phyloP scores from a whole-genome alignment of 2,329 filamentous ascomycete genomes.

The Fusarium denticulatum region DNA sequence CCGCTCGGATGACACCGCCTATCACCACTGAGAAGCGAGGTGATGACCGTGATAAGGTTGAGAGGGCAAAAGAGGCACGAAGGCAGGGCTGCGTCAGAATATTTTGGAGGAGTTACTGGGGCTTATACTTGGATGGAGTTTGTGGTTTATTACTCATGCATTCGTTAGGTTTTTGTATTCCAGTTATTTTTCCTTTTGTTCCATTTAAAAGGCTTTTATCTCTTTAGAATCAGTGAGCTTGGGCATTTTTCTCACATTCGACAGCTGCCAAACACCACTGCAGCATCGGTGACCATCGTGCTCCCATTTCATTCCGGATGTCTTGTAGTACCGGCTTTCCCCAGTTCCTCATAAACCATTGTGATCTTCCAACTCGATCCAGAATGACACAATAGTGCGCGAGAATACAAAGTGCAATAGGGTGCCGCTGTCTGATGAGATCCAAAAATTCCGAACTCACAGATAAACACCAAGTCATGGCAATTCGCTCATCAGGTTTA shows the following conservation, averaged over 20 bases:
- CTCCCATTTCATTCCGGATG: slow-evolving; percentile 4
- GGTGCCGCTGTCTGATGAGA: slow-evolving; percentile 22
- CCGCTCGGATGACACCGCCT: not conserved
- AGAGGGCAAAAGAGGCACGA: not conserved
- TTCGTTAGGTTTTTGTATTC: not conserved
- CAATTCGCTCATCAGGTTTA: slow-evolving; percentile 5
- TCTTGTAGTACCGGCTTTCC: slow-evolving; percentile 12
- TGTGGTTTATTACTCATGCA: not conserved
- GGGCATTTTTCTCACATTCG: not conserved
- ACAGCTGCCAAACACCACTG: slow-evolving; percentile 27
- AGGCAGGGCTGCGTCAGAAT: not conserved
- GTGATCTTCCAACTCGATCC: slow-evolving; percentile 2
- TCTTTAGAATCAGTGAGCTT: not conserved
- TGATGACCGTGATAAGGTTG: not conserved
- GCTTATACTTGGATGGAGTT: not conserved
- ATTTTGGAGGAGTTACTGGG: not conserved
- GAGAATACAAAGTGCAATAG: slow-evolving; percentile 20
- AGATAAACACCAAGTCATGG: slow-evolving; percentile 27
- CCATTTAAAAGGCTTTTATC: not conserved
- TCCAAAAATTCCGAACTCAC: slow-evolving; percentile 26
- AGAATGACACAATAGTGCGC: slow-evolving; percentile 31
- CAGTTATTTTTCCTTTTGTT: not conserved
- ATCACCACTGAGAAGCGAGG: not conserved
- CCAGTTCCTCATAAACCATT: slow-evolving; percentile 33
- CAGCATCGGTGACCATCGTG: not conserved